Evolutionary conservation across 257 asterid species (phyloP).

Genomic region (Fraxinus anomala): DNA sequence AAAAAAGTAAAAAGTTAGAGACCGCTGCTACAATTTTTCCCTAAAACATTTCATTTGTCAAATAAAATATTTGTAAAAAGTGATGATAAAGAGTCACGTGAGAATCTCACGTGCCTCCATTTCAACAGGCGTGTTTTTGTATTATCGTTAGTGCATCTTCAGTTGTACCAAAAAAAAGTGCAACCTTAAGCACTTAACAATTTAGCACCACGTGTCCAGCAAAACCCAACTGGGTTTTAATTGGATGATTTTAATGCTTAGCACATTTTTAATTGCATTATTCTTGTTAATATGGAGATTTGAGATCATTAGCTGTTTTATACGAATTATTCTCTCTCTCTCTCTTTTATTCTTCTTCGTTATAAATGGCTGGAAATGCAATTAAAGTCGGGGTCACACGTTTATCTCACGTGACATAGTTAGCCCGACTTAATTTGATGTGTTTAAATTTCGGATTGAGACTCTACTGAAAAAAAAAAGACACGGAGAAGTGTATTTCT

Average conservation of each 20-base stretch:
- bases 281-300: background rate
- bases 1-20: no score
- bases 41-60: background rate
- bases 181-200: background rate
- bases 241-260: background rate
- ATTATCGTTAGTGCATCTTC: background rate
- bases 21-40: no score
- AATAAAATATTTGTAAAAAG: background rate
- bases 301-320: background rate
- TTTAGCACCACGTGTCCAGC: background rate
- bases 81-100: background rate
- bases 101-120: background rate
- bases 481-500: no score
- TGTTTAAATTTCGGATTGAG: background rate
- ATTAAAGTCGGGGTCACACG: background rate
- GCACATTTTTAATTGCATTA: background rate
- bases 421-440: background rate
- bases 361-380: background rate
- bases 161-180: background rate
- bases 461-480: no score
- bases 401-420: background rate
- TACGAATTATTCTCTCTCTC: background rate
- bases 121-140: background rate
- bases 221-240: background rate
- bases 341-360: background rate